These are phyloP conservation scores for Suhomyces maxii DNA, from an alignment of 1,139 yeast species.

Conservation along the genomic window DNA sequence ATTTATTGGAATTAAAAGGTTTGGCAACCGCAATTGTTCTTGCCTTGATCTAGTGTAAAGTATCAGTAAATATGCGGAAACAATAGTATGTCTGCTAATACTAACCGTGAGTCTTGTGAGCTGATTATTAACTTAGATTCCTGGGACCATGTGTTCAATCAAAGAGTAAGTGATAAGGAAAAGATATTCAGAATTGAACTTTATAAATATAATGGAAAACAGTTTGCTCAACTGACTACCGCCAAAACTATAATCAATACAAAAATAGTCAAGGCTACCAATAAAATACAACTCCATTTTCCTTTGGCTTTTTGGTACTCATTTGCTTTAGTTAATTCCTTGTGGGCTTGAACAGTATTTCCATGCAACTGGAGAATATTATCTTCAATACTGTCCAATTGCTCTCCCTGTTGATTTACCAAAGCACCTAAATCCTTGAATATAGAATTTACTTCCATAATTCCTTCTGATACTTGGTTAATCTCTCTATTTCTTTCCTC, in stretches of 20 bases:
- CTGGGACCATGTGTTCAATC: too few species aligned
- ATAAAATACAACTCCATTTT: slow-evolving; percentile 69
- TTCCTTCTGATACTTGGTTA: slow-evolving; percentile 70
- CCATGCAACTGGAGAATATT: slow-evolving; percentile 66
- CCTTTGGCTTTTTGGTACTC: slow-evolving; percentile 69
- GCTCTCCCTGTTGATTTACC: slow-evolving; percentile 82
- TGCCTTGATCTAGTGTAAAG: too few species aligned
- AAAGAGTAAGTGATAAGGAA: too few species aligned
- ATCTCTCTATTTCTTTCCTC: slow-evolving; percentile 76
- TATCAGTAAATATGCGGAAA: too few species aligned
- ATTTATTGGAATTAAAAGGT: too few species aligned
- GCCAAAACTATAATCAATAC: slow-evolving; percentile 41
- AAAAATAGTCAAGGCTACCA: slow-evolving; percentile 46
- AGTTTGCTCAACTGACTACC: slow-evolving; percentile 29
- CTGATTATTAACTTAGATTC: too few species aligned
- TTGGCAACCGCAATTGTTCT: too few species aligned
- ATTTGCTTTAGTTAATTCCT: slow-evolving; percentile 71
- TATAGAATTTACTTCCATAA: slow-evolving; percentile 79
- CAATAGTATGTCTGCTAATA: too few species aligned
- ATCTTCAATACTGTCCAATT: slow-evolving; percentile 79
- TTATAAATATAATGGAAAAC: too few species aligned
- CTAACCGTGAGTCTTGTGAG: too few species aligned
- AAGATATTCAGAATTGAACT: too few species aligned
- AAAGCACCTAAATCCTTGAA: slow-evolving; percentile 77
- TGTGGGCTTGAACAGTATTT: slow-evolving; percentile 69